Evolutionary conservation across 2,329 filamentous ascomycete genomes (phyloP).

Genomic region (Colletotrichum tropicale): DNA sequence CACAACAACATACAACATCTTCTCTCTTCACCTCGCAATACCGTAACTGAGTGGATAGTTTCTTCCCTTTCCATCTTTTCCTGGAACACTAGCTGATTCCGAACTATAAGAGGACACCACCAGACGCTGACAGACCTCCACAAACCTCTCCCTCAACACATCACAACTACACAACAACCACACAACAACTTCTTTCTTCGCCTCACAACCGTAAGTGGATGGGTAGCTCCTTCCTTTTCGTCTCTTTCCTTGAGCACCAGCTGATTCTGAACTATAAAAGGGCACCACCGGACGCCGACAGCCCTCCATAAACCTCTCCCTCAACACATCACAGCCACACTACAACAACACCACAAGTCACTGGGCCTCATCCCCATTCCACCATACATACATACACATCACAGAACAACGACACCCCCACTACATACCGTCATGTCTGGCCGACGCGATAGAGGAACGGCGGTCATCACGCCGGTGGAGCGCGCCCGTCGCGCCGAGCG

Average conservation of each 20-base stretch:
- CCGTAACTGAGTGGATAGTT: neutral
- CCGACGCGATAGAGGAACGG: slow-evolving; percentile 1
- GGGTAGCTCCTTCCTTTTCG: neutral
- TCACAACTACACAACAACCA: neutral
- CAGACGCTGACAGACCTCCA: neutral
- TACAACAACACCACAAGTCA: neutral
- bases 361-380: neutral
- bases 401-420: neutral
- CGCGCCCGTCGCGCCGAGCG: neutral
- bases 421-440: neutral
- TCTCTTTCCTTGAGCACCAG: neutral
- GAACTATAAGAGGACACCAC: neutral
- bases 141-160: neutral
- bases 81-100: neutral
- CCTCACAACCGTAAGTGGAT: neutral
- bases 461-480: slow-evolving; percentile 4
- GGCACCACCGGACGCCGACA: neutral
- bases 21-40: neutral
- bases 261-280: neutral
- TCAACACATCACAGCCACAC: neutral
- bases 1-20: too few relatives aligned
- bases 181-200: neutral
- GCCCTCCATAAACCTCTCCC: neutral
- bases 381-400: neutral
- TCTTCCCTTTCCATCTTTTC: neutral